Evolutionary conservation across 2,329 filamentous ascomycete species (phyloP).

Genomic region (Penicillium aurantiogriseum): DNA sequence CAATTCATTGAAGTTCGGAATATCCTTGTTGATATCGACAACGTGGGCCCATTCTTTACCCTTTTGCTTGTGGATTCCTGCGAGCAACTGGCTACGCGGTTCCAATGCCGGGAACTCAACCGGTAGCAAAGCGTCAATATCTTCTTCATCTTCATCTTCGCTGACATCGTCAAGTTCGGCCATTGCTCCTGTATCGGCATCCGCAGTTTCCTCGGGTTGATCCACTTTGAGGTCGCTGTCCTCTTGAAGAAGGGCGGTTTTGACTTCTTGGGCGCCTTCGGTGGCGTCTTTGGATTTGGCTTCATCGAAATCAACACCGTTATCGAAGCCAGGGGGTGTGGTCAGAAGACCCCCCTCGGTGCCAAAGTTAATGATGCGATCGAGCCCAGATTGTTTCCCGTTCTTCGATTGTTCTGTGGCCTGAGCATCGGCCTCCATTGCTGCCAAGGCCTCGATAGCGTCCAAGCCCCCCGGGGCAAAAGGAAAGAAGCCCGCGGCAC

Average conservation of each 20-base stretch:
- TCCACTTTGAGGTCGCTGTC: conserved; percentile 47
- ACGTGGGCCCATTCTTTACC: conserved; percentile 96
- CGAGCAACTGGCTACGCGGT: conserved; percentile 72
- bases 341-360: conserved; percentile 75
- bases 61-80: conserved; percentile 68
- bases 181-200: conserved; percentile 33
- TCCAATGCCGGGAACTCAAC: conserved; percentile 91
- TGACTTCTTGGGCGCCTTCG: conserved; percentile 67
- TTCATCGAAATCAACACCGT: conserved; percentile 71
- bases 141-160: conserved; percentile 42
- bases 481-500: conserved; percentile 89
- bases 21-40: conserved; percentile 90
- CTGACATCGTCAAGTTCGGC: conserved; percentile 29
- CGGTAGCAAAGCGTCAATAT: conserved; percentile 82
- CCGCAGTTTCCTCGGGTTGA: conserved; percentile 48
- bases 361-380: conserved; percentile 80
- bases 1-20: conserved; percentile 88
- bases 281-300: conserved; percentile 54
- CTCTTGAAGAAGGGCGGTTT: conserved; percentile 58
- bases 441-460: conserved; percentile 78
- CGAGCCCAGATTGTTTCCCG: conserved; percentile 56
- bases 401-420: conserved; percentile 47
- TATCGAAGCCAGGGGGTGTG: conserved; percentile 74
- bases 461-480: conserved; percentile 91
- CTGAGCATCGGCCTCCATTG: conserved; percentile 71